Conservation (phyloP, 208 protist species). For the Balamuthia mandrillaris region DNA sequence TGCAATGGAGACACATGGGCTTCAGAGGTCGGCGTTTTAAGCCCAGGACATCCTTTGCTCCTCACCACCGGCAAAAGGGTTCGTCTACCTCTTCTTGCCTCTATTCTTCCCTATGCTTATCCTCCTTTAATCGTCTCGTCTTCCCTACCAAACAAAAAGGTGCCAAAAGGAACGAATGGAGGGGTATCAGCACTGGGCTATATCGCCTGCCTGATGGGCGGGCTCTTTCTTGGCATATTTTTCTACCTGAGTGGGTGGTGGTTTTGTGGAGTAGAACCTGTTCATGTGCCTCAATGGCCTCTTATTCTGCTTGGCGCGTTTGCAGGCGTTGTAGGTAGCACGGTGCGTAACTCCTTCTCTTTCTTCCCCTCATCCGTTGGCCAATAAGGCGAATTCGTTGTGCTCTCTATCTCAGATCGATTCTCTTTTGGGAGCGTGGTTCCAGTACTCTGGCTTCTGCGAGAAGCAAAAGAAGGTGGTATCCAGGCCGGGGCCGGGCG, state of each 20-base stretch:
- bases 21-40: slow-evolving; percentile 55
- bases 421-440: slow-evolving; percentile 50
- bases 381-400: background rate
- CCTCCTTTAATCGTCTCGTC: background rate
- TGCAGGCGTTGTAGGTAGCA: slow-evolving; percentile 42
- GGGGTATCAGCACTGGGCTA: slow-evolving; percentile 19
- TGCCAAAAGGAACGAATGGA: slow-evolving; percentile 61
- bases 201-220: slow-evolving; percentile 27
- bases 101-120: background rate
- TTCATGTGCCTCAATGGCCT: background rate
- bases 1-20: slow-evolving; percentile 68
- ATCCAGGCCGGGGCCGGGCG: background rate
- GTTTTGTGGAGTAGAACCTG: background rate
- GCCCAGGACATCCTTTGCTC: slow-evolving; percentile 26
- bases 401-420: no score
- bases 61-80: slow-evolving; percentile 44
- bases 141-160: no score
- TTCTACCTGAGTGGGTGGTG: background rate
- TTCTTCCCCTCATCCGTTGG: no score
- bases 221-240: slow-evolving; percentile 49
- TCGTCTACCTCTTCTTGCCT: background rate
- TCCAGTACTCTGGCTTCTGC: slow-evolving; percentile 50
- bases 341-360: slow-evolving; percentile 3
- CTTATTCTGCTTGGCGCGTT: slow-evolving; percentile 46
- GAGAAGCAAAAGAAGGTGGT: slow-evolving; percentile 11